Evolutionary conservation across 2,329 filamentous ascomycete species (phyloP), one percentile per base, ranked within the genome.

Genomic region (Arthrobotrys megalospora): DNA sequence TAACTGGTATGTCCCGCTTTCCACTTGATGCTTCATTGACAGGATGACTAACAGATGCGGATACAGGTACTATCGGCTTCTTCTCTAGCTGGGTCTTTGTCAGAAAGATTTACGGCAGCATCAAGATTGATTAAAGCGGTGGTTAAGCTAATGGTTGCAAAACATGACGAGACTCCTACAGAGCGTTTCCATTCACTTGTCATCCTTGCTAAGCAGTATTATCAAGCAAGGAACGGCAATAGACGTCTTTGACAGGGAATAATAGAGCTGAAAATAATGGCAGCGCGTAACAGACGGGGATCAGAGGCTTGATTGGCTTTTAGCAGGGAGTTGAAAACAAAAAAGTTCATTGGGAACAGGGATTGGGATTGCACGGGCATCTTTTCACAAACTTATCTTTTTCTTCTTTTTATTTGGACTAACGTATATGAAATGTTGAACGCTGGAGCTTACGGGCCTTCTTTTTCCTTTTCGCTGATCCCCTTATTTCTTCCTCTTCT

Each of bases 81-180:
- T 93, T 97, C 82, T 90, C 96, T 7, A 96, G 93, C 84, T 98
- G 94, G 93, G 89, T 92, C 83, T 99, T 99, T 84, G 92, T 97
- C 66, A 90, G 93, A 81, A 95, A 92, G 84, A 99, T 99, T 79
- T 99, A 99, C 85, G 87, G 90, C 24, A 97, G 94, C n/a, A 97
- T 99, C 86, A 99, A 99, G 87, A 94, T 99, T 80, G 96, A 99
- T 84, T 99, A 85, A 85, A 75, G 19, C 3, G 6, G 8, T 47
- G 21, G 5, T 24, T 21, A 3, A 14, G 28, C 16, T 32, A 24
- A 28, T 53, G 21, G 64, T 34, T 1, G 16, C 4, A 55, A 43
- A 21, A 34, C 10, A n/a, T 45, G 41, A 34, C 10, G 19, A 24
- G n/a, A 55, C 19, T 11, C 34, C 16, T 45, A 32, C 6, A 10